Conservation (phyloP, 352 stramenopile species). For the Detonula confervacea region DNA sequence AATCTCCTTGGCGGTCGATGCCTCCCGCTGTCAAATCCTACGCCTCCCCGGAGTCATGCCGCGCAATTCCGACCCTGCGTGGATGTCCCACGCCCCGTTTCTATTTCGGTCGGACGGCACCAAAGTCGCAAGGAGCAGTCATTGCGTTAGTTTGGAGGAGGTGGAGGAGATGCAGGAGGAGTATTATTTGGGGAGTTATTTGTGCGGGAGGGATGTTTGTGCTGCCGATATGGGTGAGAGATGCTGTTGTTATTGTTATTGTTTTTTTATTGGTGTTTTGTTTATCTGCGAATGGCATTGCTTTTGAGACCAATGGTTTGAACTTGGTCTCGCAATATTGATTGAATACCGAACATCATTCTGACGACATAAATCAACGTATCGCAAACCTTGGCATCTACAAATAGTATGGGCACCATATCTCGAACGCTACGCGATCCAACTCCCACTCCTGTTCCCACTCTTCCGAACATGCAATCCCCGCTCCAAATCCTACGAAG, state of each 20-base stretch:
- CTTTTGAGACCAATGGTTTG: neutral
- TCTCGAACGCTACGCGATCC: slow-evolving; percentile 69
- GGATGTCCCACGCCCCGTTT: slow-evolving; percentile 20
- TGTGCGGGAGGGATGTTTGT: slow-evolving; percentile 52
- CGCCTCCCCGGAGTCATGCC: slow-evolving; percentile 34
- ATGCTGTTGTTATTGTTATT: neutral
- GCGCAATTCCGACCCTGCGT: slow-evolving; percentile 15
- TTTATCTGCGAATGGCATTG: too few relatives aligned
- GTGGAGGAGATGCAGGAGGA: slow-evolving; percentile 46
- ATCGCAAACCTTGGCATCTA: too few relatives aligned
- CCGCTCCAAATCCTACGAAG: slow-evolving; percentile 48
- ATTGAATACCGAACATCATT: too few relatives aligned
- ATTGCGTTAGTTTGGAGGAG: slow-evolving; percentile 45
- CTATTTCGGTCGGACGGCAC: slow-evolving; percentile 27
- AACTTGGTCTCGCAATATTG: too few relatives aligned
- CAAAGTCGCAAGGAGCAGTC: slow-evolving; percentile 16
- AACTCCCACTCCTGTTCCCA: slow-evolving; percentile 67
- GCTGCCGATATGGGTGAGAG: slow-evolving; percentile 62
- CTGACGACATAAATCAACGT: too few relatives aligned
- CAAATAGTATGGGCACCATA: slow-evolving; percentile 60
- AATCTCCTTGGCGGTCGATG: slow-evolving; percentile 29
- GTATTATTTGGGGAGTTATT: slow-evolving; percentile 56
- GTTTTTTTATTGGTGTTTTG: too few relatives aligned
- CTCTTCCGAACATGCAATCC: slow-evolving; percentile 52
- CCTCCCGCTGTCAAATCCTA: slow-evolving; percentile 28